A percentile compares a stretch with the other conserved stretches of the same genome.
These are phyloP conservation scores for Tausonia pullulans DNA, from an alignment of 1,284 basidiomycete genomes.

Conservation along the genomic window DNA sequence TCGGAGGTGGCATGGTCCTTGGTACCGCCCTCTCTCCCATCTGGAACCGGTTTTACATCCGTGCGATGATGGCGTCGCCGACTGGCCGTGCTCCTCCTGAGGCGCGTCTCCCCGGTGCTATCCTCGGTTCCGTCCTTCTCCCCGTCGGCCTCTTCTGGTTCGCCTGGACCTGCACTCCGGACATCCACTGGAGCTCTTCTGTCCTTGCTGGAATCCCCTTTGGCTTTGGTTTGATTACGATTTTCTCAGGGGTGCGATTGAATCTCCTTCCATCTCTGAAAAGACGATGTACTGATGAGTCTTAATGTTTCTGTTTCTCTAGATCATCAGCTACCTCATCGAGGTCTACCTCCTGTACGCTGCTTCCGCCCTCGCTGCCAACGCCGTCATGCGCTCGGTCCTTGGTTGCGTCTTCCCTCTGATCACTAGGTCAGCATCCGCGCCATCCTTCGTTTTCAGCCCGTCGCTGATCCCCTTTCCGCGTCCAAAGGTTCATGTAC, in stretches of 20 bases:
- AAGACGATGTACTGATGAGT: not conserved
- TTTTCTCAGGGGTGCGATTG: constrained; percentile 39
- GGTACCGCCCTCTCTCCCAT: constrained; percentile 46
- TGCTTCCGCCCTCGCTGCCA: constrained; percentile 56
- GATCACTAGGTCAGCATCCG: constrained; percentile 30
- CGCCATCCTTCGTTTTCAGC: not conserved
- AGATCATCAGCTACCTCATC: constrained; percentile 51
- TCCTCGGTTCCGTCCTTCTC: constrained; percentile 44
- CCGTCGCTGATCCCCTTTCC: not conserved
- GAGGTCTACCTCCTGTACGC: constrained; percentile 45
- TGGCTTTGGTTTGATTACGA: constrained; percentile 47
- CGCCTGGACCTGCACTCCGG: constrained; percentile 47
- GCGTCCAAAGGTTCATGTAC: constrained; percentile 30
- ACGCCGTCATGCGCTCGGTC: constrained; percentile 52
- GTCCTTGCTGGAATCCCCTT: constrained; percentile 53
- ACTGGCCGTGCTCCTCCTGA: constrained; percentile 39
- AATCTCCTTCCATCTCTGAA: constrained; percentile 18
- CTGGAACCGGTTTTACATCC: constrained; percentile 48
- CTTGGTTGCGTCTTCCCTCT: constrained; percentile 52
- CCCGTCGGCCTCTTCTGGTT: constrained; percentile 42
- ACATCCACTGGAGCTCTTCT: constrained; percentile 51
- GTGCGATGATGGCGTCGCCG: constrained; percentile 41
- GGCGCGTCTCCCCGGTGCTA: constrained; percentile 49
- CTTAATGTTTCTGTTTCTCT: not conserved
- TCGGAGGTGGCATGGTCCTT: constrained; percentile 48